phyloP scores from a whole-genome alignment of 2,329 filamentous ascomycete species.

The Aspergillus sp. region DNA sequence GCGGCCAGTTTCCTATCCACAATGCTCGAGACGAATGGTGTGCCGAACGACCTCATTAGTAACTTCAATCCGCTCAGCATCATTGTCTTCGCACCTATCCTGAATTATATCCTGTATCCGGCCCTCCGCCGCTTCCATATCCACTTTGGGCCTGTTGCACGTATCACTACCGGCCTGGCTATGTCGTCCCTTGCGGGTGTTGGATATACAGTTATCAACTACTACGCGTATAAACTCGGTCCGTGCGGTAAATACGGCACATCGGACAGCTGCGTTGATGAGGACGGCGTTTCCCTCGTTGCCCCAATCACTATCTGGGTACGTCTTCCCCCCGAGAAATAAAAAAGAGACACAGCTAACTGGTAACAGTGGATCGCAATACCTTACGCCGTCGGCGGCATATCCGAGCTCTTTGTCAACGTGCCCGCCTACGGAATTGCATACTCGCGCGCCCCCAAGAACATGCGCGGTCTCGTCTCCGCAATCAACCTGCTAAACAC shows the following conservation, averaged over 20 bases:
- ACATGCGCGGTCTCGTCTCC: constrained; percentile 46
- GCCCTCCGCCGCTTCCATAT: constrained; percentile 43
- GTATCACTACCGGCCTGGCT: constrained; percentile 53
- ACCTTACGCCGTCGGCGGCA: constrained; percentile 25
- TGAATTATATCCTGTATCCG: constrained; percentile 52
- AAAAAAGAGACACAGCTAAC: neutral
- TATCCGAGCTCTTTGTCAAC: constrained; percentile 45
- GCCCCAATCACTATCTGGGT: constrained; percentile 6
- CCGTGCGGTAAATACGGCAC: constrained; percentile 7
- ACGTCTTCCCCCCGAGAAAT: neutral
- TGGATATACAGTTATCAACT: constrained; percentile 8
- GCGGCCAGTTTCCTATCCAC: constrained; percentile 51
- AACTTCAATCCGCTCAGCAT: constrained; percentile 55
- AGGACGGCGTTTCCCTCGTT: neutral
- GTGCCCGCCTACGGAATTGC: constrained; percentile 49
- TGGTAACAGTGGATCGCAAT: constrained; percentile 4
- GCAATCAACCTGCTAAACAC: constrained; percentile 44
- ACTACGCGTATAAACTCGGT: constrained; percentile 9
- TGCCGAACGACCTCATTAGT: constrained; percentile 51
- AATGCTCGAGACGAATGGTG: constrained; percentile 51
- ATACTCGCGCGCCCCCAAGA: constrained; percentile 43
- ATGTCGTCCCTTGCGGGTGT: constrained; percentile 49
- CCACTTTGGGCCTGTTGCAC: constrained; percentile 50
- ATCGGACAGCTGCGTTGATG: constrained; percentile 2
- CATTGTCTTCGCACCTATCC: constrained; percentile 48